Evolutionary conservation across 345 rosid species (phyloP).

Genomic region (Raphanus raphanistrum): DNA sequence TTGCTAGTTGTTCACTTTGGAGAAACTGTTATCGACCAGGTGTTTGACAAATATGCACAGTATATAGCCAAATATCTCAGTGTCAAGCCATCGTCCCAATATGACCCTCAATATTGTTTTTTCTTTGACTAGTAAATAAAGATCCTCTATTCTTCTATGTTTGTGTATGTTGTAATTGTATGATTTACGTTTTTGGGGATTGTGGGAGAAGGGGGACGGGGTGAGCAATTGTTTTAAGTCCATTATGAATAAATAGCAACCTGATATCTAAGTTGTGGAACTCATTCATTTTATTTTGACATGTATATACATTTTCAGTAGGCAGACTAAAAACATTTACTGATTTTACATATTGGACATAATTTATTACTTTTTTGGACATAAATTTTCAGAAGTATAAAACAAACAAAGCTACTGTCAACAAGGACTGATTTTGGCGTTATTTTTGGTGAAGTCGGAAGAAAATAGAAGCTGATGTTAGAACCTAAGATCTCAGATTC

Average conservation of each 20-base stretch:
- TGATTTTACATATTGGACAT: too few species aligned
- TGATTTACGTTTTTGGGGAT: neutral
- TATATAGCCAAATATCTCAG: constrained; percentile 12
- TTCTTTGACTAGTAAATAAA: neutral
- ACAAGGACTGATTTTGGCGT: neutral
- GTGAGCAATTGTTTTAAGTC: neutral
- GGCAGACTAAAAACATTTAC: neutral
- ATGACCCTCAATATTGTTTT: constrained; percentile 3
- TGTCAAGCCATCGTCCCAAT: constrained; percentile 23
- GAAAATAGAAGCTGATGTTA: neutral
- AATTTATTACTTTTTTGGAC: neutral
- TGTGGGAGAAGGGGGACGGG: neutral
- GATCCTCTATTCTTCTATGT: neutral
- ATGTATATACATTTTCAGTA: neutral
- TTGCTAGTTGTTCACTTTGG: constrained; percentile 53
- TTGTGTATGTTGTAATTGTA: neutral
- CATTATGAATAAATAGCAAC: neutral
- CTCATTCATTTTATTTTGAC: neutral
- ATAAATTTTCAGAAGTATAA: neutral
- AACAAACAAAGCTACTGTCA: neutral
- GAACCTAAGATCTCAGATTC: neutral
- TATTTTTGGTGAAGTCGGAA: neutral
- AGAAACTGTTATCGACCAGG: constrained; percentile 36
- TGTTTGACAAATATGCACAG: constrained; percentile 42
- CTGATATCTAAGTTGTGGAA: neutral